Percentiles rank a stretch among this genome's conserved stretches.
Evolutionary conservation across 2,329 filamentous ascomycete genomes (phyloP).

Genomic region (Trichoderma afroharzianum): DNA sequence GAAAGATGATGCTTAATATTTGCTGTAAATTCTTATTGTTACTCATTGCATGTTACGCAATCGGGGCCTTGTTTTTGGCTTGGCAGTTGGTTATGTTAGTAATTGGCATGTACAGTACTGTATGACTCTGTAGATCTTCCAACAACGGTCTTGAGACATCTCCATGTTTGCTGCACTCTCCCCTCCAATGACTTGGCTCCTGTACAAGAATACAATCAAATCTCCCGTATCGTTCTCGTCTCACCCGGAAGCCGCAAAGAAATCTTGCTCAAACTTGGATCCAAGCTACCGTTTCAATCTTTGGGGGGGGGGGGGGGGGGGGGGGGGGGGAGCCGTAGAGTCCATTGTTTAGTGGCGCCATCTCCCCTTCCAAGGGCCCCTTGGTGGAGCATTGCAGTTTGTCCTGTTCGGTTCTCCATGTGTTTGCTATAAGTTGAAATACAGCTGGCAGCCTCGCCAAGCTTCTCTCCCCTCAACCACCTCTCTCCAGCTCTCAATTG

Average conservation of each 20-base stretch:
- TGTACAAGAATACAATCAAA: not conserved
- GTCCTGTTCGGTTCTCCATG: no score
- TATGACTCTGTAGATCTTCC: not conserved
- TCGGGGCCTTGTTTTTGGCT: no score
- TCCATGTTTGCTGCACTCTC: not conserved
- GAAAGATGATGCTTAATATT: no score
- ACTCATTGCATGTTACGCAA: no score
- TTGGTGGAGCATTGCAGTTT: not conserved
- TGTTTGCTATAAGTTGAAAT: not conserved
- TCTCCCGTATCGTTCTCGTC: not conserved
- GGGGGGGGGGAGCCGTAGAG: no score
- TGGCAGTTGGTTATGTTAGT: not conserved
- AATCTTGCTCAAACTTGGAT: slow-evolving; percentile 1
- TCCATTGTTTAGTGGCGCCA: not conserved
- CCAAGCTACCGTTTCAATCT: slow-evolving; percentile 9
- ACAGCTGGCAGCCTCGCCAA: slow-evolving; percentile 7
- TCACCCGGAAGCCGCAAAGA: not conserved
- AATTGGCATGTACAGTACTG: not conserved
- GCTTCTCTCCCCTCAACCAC: not conserved
- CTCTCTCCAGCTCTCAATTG: not conserved
- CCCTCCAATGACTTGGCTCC: not conserved
- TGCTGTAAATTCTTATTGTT: no score
- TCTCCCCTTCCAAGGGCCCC: not conserved
- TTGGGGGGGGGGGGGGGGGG: no score
- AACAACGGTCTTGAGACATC: not conserved